Evolutionary conservation across 2,329 filamentous ascomycete species (phyloP), one percentile per base, ranked within the genome.

Genomic region (Septoria linicola): DNA sequence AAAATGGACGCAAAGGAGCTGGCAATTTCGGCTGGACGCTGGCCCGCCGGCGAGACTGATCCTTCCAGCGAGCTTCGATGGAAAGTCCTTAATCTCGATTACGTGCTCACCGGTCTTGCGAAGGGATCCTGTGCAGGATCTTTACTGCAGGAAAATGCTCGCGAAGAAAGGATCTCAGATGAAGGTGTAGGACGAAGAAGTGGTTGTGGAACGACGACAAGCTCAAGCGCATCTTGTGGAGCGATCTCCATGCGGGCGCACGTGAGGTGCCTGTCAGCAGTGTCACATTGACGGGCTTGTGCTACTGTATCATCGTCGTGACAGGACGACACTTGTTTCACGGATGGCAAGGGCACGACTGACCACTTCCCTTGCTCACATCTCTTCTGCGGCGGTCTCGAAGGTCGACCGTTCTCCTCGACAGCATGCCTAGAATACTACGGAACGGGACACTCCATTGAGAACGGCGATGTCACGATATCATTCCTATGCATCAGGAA

Each of bases 241-340:
- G 16, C 3, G 17, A 23, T 25, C 30, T 36, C 31, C 42, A 45
- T 14, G 42, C 30, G 30, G 14, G 31, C 27, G 41, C 41, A 43
- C 41, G 41, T 34, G 41, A 43, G 41, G 27, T 17, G 32, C 8
- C 40, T 42, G 40, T 41, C 37, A 41, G 13, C 37, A 19, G 37
- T 25, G n/a, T 21, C 17, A n/a, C 6, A 30, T 14, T 27, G 40
- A 21, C 40, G 16, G 17, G 40, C 23, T 30, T 11, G 41, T 43
- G 27, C 41, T 43, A 43, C 41, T 34, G 41, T 17, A 34, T 32
- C 41, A 43, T 13, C 27, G 20, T n/a, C 40, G 40, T 27, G 40
- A 42, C 40, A n/a, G n/a, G 19, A 35, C 32, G 21, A 31, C 42
- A 45, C 42, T 45, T 45, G 42, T 45, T 27, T 45, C 42, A 45